Evolutionary conservation across 176 grass and related monocot genomes (phyloP).

Genomic region (Zea luxurians): DNA sequence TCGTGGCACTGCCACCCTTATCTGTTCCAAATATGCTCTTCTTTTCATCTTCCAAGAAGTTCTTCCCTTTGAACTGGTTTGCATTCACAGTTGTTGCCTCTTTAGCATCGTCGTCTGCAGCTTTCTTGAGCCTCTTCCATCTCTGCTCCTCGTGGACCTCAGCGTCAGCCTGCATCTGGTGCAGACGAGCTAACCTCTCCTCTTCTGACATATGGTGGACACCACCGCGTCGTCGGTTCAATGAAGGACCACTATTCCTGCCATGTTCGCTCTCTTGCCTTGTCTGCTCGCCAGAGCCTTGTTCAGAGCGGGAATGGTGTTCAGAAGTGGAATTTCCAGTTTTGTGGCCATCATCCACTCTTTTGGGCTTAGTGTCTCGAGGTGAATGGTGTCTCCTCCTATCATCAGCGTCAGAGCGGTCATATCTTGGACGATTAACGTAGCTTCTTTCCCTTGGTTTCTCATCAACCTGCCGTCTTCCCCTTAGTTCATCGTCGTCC

Average conservation of each 20-base stretch:
- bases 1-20: slow-evolving; percentile 75
- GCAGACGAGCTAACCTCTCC: slow-evolving; percentile 75
- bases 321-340: slow-evolving; percentile 31
- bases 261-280: slow-evolving; percentile 31
- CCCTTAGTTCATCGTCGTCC: not conserved
- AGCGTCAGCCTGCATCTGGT: slow-evolving; percentile 77
- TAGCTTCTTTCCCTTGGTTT: slow-evolving; percentile 38
- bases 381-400: slow-evolving; percentile 47
- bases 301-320: slow-evolving; percentile 37
- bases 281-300: slow-evolving; percentile 37
- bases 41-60: slow-evolving; percentile 73
- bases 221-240: slow-evolving; percentile 49
- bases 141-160: slow-evolving; percentile 94
- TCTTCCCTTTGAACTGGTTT: slow-evolving; percentile 68
- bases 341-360: slow-evolving; percentile 25
- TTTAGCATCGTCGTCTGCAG: slow-evolving; percentile 57
- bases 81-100: slow-evolving; percentile 42
- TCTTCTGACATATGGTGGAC: slow-evolving; percentile 84
- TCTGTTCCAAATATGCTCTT: slow-evolving; percentile 88
- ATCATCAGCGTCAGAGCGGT: slow-evolving; percentile 40
- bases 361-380: slow-evolving; percentile 41
- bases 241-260: slow-evolving; percentile 38
- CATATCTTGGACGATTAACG: slow-evolving; percentile 38
- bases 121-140: slow-evolving; percentile 85
- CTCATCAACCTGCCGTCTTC: slow-evolving; percentile 1